Evolutionary conservation across 345 rosid species (phyloP), one percentile per base, ranked within the genome.

Genomic region (Xanthoceras sorbifolium): DNA sequence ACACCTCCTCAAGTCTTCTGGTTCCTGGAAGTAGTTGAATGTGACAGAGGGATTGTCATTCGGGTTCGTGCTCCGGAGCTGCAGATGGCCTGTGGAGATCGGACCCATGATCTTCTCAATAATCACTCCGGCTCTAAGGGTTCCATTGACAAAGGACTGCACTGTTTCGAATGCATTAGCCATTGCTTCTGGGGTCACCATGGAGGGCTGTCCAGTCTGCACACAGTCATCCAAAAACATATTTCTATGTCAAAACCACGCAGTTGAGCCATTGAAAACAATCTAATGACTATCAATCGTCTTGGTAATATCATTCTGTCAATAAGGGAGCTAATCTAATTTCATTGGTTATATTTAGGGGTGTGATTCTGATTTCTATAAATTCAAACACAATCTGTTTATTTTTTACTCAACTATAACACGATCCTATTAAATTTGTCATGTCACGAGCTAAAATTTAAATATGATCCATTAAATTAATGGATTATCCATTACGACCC

Each of bases 21-120:
- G 90, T 9, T 91, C 89, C 69, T 83, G 83, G 81, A 90, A 92
- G 79, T 92, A 94, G 85, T 92, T 90, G 72, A 92, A 94, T 42
- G 68, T 90, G 23, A 94, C 93, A 1, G 80, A 85, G 0, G 97
- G 97, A 50, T 85, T 92, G 29, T 91, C 92, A 20, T 83, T 26
- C 17, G 85, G 87, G 63, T 89, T 78, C n/a, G 78, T 80, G 74
- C 67, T 89, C 63, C 64, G 76, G 8, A 92, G 91, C 84, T 82
- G 81, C 44, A 91, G 89, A 32, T 88, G 77, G 38, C 97, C 98
- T 34, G 83, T 76, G 12, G 97, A 92, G 23, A 81, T 57, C 1
- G 98, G 97, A 18, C 89, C 90, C 0, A 25, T 76, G 4, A 92
- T 26, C 70, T 88, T 92, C 76, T 88, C 93, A 0, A 85, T 46